phyloP scores from a whole-genome alignment of 495 filamentous ascomycete genomes.

The Hypoxylon intermedium region DNA sequence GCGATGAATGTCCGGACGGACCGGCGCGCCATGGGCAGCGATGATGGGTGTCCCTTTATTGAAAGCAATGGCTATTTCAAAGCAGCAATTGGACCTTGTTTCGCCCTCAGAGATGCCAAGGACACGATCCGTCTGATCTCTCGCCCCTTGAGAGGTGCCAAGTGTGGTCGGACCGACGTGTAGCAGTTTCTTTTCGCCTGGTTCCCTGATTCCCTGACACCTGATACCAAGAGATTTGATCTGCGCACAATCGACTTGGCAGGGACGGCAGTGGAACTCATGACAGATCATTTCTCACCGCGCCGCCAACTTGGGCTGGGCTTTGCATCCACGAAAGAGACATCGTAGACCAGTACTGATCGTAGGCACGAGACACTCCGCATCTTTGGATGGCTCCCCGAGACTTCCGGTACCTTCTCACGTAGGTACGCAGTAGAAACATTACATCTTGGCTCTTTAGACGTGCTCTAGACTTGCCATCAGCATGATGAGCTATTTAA shows the following conservation, averaged over 20 bases:
- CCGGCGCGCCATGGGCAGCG: conserved; percentile 16
- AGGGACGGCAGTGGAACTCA: conserved; percentile 45
- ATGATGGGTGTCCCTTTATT: conserved; percentile 14
- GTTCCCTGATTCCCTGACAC: conserved; percentile 11
- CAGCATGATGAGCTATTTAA: conserved; percentile 33
- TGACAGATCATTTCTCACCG: conserved; percentile 4
- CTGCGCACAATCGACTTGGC: conserved; percentile 47
- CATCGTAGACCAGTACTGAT: background rate
- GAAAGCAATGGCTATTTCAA: background rate
- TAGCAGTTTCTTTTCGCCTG: conserved; percentile 28
- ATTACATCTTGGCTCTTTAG: conserved; percentile 1
- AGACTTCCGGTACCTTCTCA: background rate
- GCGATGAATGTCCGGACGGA: conserved; percentile 18
- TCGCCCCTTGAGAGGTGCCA: conserved; percentile 29
- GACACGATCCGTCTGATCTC: conserved; percentile 15
- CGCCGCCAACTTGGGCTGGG: conserved; percentile 13
- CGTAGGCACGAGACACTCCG: conserved; percentile 5
- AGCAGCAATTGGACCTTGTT: conserved; percentile 19
- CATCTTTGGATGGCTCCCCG: conserved; percentile 16
- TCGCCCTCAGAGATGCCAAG: conserved; percentile 29
- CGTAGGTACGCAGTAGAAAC: conserved; percentile 7
- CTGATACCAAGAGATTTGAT: conserved; percentile 46
- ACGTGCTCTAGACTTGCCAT: conserved; percentile 16
- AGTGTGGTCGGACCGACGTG: conserved; percentile 42
- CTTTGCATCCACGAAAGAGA: too few species aligned